These are phyloP conservation scores for Alnus glutinosa DNA, from an alignment of 306 rosid genomes.

Conservation along the genomic window DNA sequence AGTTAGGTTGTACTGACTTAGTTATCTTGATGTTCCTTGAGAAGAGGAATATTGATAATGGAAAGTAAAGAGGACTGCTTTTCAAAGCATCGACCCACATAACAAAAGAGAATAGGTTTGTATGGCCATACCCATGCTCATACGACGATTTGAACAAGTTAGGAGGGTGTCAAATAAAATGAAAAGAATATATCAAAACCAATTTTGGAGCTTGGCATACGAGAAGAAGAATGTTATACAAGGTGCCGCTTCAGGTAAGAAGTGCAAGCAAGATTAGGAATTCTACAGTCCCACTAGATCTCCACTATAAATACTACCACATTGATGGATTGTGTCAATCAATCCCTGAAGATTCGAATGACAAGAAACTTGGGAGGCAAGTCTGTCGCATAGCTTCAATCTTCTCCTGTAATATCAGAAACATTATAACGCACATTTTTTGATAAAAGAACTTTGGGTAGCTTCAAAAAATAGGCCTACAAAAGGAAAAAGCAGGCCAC, in stretches of 20 bases:
- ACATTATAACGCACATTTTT: background rate
- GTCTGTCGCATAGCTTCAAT: background rate
- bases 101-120: no score
- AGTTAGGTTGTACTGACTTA: no score
- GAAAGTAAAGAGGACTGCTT: no score
- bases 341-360: background rate
- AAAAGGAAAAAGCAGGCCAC: constrained; percentile 11
- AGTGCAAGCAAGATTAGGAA: background rate
- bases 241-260: background rate
- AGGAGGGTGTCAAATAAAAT: background rate
- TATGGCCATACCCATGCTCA: no score
- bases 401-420: background rate
- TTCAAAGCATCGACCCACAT: no score
- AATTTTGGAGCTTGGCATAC: background rate
- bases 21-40: no score
- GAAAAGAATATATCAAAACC: background rate
- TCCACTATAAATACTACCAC: background rate
- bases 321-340: background rate
- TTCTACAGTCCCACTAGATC: background rate
- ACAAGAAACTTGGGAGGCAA: background rate
- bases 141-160: no score
- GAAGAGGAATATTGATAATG: no score
- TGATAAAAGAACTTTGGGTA: background rate
- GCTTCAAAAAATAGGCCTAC: background rate
- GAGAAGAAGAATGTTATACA: constrained; percentile 3